A percentile compares a stretch with the other conserved stretches of the same genome.
These are phyloP conservation scores for Ustilago xerochloae DNA, from an alignment of 1,284 basidiomycete genomes.

Conservation along the genomic window DNA sequence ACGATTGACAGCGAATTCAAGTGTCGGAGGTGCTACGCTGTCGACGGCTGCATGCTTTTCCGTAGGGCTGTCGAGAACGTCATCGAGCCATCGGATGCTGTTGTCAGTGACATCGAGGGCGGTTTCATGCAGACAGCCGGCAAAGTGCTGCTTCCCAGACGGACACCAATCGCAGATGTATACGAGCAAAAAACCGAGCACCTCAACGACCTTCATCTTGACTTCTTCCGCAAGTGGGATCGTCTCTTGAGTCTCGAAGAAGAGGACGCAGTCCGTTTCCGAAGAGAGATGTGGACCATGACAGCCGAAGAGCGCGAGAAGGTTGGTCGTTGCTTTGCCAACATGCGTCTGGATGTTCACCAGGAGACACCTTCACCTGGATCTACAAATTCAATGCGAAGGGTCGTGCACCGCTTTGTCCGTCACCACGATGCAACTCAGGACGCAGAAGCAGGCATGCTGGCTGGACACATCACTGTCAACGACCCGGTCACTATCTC, in stretches of 20 bases:
- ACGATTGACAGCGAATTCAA: conserved; percentile 84
- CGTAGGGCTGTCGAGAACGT: conserved; percentile 73
- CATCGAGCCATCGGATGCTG: conserved; percentile 28
- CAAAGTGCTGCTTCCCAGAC: conserved; percentile 18
- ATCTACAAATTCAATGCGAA: conserved; percentile 59
- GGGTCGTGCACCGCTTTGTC: conserved; percentile 77
- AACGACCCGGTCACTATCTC: conserved; percentile 86
- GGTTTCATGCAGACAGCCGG: background rate
- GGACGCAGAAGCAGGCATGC: conserved; percentile 70
- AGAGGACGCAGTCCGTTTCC: conserved; percentile 81
- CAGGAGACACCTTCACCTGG: background rate
- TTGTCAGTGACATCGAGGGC: conserved; percentile 9
- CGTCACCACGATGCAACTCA: conserved; percentile 63
- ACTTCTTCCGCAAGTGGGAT: conserved; percentile 94
- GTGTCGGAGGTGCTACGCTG: conserved; percentile 83
- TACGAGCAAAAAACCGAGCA: conserved; percentile 85
- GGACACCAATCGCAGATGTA: conserved; percentile 77
- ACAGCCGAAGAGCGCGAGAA: conserved; percentile 81
- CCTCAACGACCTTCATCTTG: conserved; percentile 76
- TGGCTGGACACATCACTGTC: conserved; percentile 80
- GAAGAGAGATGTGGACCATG: conserved; percentile 94
- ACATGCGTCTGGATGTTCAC: conserved; percentile 61
- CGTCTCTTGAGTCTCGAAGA: conserved; percentile 87
- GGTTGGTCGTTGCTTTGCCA: conserved; percentile 69
- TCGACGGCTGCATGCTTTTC: conserved; percentile 93